Evolutionary conservation across 2,329 filamentous ascomycete species (phyloP), one percentile per base, ranked within the genome.

Genomic region (Teratosphaeria viscida): DNA sequence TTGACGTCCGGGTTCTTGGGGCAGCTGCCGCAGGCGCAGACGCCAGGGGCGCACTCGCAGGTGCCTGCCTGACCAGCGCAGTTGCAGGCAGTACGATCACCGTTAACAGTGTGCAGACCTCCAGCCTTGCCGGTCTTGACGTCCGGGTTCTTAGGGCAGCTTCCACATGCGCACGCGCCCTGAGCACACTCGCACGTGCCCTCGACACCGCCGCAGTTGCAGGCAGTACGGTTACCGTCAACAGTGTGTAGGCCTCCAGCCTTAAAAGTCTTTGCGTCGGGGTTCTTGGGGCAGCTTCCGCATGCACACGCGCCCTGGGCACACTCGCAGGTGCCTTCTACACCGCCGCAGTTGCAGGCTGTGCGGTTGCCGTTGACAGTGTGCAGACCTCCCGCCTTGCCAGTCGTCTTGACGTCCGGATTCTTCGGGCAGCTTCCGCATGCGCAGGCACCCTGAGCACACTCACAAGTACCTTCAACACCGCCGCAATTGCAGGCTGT

Each of bases 231-330:
- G 62, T 75, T 70, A 61, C 70, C 72, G 3, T 71, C 67, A 5
- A 75, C 69, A 23, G 72, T 66, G 65, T 79, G 71, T 55, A 74
- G 73, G 2, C 82, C 82, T 75, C 84, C 82, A 54, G 84, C 82
- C n/a, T 59, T 55, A 54, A 56, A 59, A 16, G 52, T 57, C 58
- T 66, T 74, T 72, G 61, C 76, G 72, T 39, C 76, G 84, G 82
- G 55, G 60, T 76, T 77, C 73, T 79, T 80, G 55, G 71, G 74
- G 65, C 78, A 80, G 56, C 72, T 74, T 32, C 69, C 68, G 68
- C 78, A 79, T 19, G 74, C 75, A 61, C 78, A 80, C 59, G 75
- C 72, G 27, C 78, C 76, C 27, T 74, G 71, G 7, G 71, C 71
- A 66, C 78, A 79, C 12, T 73, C 69, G 68, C 78, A 80, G 55